These are phyloP conservation scores for Pouteria glomerata DNA, from an alignment of 148 eudicot species.

Conservation along the genomic window DNA sequence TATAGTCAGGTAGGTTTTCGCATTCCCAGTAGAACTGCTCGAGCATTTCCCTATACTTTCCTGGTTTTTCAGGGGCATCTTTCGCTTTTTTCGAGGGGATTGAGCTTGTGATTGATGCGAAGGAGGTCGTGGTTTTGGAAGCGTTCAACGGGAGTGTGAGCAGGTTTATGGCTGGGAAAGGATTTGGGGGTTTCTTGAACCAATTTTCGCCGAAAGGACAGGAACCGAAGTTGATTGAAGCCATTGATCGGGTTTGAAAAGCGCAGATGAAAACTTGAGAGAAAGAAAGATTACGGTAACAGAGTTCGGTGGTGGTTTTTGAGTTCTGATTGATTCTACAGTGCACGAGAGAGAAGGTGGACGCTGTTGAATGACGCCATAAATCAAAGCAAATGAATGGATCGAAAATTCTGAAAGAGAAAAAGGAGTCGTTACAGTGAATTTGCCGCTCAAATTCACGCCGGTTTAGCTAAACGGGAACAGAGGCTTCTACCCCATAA, in stretches of 20 bases:
- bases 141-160: slow-evolving; percentile 39
- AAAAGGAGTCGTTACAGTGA: no score
- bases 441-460: no score
- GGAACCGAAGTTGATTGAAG: slow-evolving; percentile 52
- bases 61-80: slow-evolving; percentile 34
- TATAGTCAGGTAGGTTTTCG: slow-evolving; percentile 59
- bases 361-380: no score
- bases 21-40: slow-evolving; percentile 83
- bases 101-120: slow-evolving; percentile 48
- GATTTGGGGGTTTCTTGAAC: slow-evolving; percentile 57
- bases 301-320: no score
- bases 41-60: slow-evolving; percentile 54
- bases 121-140: slow-evolving; percentile 38
- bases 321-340: no score
- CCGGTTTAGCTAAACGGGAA: no score
- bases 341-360: no score
- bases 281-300: no score
- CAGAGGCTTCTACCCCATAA: no score
- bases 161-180: slow-evolving; percentile 42
- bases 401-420: no score
- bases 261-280: neutral
- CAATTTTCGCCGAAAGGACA: slow-evolving; percentile 58
- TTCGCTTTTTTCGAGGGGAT: slow-evolving; percentile 19
- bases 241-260: slow-evolving; percentile 28
- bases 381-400: no score